Percentiles rank a stretch among this genome's conserved stretches.
Evolutionary conservation across 2,329 filamentous ascomycete genomes (phyloP).

Genomic region (Dactylella cylindrospora): DNA sequence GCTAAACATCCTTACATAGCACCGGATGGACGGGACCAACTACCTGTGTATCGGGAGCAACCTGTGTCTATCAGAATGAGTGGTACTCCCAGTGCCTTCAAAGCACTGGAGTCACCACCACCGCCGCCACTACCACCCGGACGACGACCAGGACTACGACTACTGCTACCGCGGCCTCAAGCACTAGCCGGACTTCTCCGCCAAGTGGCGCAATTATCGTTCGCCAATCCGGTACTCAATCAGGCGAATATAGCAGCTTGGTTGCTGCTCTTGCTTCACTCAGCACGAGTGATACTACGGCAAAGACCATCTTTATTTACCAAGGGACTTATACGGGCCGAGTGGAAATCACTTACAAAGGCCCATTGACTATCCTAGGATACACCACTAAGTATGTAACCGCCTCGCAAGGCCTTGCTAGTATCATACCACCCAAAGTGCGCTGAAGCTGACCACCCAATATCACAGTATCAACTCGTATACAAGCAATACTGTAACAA

Average conservation of each 20-base stretch:
- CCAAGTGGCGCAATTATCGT: constrained; percentile 14
- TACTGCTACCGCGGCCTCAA: not conserved
- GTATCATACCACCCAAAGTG: no score
- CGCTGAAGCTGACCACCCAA: no score
- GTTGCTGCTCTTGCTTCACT: constrained; percentile 7
- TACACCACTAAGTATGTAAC: constrained; percentile 49
- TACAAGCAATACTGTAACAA: constrained; percentile 50
- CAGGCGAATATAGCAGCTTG: constrained; percentile 6
- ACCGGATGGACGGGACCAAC: constrained; percentile 20
- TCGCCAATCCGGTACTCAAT: constrained; percentile 8
- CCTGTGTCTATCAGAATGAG: constrained; percentile 10
- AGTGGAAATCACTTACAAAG: constrained; percentile 49
- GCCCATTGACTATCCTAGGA: constrained; percentile 50
- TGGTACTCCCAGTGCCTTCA: constrained; percentile 10
- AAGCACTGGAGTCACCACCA: not conserved
- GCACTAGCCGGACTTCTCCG: constrained; percentile 2
- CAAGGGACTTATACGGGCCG: constrained; percentile 51
- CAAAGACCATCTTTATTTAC: constrained; percentile 49
- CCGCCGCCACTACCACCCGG: not conserved
- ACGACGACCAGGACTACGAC: constrained; percentile 3
- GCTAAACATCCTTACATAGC: not conserved
- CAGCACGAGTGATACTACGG: not conserved
- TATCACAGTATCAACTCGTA: constrained; percentile 44
- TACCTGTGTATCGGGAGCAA: constrained; percentile 8
- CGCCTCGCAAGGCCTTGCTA: not conserved